Evolutionary conservation across 1,139 yeast species (phyloP).

Genomic region (Spathaspora sp.): DNA sequence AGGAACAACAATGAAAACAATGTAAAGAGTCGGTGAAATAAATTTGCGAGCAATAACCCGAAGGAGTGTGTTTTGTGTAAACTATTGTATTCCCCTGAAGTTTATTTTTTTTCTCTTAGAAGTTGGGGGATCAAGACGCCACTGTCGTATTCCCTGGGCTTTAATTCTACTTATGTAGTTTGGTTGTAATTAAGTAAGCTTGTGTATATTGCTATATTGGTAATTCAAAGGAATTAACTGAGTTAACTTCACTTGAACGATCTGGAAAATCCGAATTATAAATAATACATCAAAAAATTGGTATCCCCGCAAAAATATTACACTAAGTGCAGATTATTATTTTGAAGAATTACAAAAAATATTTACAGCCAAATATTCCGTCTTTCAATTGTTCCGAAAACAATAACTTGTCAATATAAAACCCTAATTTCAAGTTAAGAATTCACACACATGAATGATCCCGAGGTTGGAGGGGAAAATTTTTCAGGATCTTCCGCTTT

Average conservation of each 20-base stretch:
- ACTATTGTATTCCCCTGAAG: neutral
- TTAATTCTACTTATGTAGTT: neutral
- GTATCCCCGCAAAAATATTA: constrained; percentile 1
- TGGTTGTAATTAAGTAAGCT: too few species aligned
- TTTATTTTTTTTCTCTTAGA: neutral
- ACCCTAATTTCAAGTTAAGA: neutral
- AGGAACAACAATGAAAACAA: neutral
- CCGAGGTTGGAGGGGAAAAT: neutral
- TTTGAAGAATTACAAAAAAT: neutral
- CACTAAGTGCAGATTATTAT: neutral
- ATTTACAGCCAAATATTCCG: constrained; percentile 1
- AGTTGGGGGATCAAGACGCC: neutral
- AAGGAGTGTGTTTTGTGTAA: neutral
- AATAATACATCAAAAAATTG: neutral
- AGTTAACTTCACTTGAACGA: too few species aligned
- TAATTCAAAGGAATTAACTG: too few species aligned
- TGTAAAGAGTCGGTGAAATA: neutral
- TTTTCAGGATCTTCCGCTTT: neutral
- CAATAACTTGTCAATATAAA: neutral
- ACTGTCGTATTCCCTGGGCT: constrained; percentile 1
- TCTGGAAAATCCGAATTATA: neutral
- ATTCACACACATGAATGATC: neutral
- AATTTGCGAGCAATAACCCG: neutral
- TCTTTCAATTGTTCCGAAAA: neutral
- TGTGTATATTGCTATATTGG: too few species aligned